Percentiles rank a stretch among this genome's conserved stretches.
Conservation (phyloP, 1,284 basidiomycete genomes). For the Ceratobasidium sp. region DNA sequence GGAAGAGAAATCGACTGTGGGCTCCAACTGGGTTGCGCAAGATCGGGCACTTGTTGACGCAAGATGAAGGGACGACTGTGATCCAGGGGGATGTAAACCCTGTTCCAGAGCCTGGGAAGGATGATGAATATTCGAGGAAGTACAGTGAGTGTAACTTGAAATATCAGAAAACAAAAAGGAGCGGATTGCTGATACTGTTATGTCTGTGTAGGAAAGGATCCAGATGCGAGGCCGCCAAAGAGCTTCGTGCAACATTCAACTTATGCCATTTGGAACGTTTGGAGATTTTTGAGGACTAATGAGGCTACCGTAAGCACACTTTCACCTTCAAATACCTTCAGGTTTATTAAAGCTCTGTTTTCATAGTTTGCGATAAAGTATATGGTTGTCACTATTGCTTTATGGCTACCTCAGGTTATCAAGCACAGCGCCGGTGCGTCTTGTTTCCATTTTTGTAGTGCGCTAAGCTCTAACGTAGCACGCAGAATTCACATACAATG, state of each 20-base stretch:
- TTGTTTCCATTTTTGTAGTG: not conserved
- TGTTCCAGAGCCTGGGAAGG: conserved; percentile 50
- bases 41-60: conserved; percentile 56
- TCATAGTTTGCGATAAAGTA: conserved; percentile 67
- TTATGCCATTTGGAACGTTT: conserved; percentile 54
- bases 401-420: conserved; percentile 67
- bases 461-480: not conserved
- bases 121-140: conserved; percentile 47
- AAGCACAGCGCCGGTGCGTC: conserved; percentile 59
- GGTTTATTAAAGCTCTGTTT: not conserved
- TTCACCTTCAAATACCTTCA: not conserved
- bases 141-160: conserved; percentile 55
- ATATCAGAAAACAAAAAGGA: not conserved
- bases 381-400: conserved; percentile 62
- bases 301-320: conserved; percentile 61
- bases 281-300: conserved; percentile 58
- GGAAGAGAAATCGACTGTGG: conserved; percentile 61
- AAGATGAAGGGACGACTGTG: conserved; percentile 49
- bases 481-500: conserved; percentile 58
- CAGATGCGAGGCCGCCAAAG: conserved; percentile 61
- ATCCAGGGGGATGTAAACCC: conserved; percentile 55
- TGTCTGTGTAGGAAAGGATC: conserved; percentile 57
- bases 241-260: conserved; percentile 58
- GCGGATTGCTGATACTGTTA: not conserved
- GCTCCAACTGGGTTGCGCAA: conserved; percentile 61